Conservation (phyloP, 371 early-diverging fungal genomes). For the Mortierella sp. region DNA sequence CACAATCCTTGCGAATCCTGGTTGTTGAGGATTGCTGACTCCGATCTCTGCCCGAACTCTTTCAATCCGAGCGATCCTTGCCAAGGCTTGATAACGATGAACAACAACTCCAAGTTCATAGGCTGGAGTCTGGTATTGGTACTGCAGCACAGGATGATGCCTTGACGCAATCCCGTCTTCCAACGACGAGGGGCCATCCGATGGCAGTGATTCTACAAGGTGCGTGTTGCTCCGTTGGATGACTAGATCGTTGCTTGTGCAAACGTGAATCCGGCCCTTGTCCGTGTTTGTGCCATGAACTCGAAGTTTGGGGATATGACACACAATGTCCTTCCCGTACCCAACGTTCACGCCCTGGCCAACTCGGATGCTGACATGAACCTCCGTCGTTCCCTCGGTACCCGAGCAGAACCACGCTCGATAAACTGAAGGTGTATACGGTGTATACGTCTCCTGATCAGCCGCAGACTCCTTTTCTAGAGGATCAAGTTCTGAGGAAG, state of each 20-base stretch:
- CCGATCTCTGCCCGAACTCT: constrained; percentile 40
- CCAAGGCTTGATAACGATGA: constrained; percentile 33
- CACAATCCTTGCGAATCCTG: constrained; percentile 33
- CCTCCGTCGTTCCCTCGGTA: constrained; percentile 22
- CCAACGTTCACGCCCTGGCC: constrained; percentile 36
- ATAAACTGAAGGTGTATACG: constrained; percentile 7
- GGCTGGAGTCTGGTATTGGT: constrained; percentile 23
- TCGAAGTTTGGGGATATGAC: constrained; percentile 23
- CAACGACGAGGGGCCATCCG: constrained; percentile 9
- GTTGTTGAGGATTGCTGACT: constrained; percentile 28
- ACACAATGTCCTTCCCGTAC: constrained; percentile 35
- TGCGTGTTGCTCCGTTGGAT: constrained; percentile 23
- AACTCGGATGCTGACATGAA: constrained; percentile 24
- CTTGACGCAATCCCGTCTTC: constrained; percentile 11
- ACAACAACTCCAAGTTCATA: constrained; percentile 28
- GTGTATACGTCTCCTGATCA: constrained; percentile 7
- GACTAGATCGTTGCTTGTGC: constrained; percentile 25
- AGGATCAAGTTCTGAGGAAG: not conserved
- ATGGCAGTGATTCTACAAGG: constrained; percentile 10
- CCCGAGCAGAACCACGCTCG: constrained; percentile 36
- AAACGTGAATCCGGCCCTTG: constrained; percentile 34
- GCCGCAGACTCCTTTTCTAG: constrained; percentile 7
- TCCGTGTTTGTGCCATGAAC: constrained; percentile 18
- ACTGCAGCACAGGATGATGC: constrained; percentile 17
- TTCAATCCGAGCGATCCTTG: constrained; percentile 50